These are phyloP conservation scores for Collybiopsis confluens DNA, from an alignment of 768 basidiomycete species.

Conservation along the genomic window DNA sequence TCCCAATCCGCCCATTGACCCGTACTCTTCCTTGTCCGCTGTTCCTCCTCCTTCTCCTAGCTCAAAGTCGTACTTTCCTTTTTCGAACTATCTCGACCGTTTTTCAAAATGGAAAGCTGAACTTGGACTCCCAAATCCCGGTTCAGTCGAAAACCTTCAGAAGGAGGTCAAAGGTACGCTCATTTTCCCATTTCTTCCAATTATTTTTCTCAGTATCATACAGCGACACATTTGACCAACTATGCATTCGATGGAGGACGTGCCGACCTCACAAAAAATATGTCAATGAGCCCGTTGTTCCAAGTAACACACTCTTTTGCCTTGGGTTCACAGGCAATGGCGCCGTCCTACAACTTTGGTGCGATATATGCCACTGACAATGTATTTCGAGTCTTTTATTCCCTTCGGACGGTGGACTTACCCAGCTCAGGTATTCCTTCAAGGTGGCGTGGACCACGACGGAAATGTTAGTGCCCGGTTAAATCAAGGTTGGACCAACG, in stretches of 20 bases:
- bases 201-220: conserved; percentile 7
- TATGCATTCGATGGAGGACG: conserved; percentile 97
- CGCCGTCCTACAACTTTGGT: conserved; percentile 91
- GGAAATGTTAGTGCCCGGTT: conserved; percentile 84
- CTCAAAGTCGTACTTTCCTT: conserved; percentile 29
- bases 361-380: conserved; percentile 85
- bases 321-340: conserved; percentile 78
- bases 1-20: conserved; percentile 31
- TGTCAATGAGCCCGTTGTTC: conserved; percentile 93
- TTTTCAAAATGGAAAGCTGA: conserved; percentile 80
- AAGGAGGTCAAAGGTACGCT: conserved; percentile 86
- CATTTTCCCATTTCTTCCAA: background rate
- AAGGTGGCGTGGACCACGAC: conserved; percentile 92
- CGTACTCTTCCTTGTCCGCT: conserved; percentile 25
- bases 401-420: conserved; percentile 10
- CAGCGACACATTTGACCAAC: conserved; percentile 89
- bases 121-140: conserved; percentile 85
- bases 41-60: conserved; percentile 1
- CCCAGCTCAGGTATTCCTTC: conserved; percentile 70
- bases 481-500: conserved; percentile 84
- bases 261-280: conserved; percentile 90
- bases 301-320: conserved; percentile 97
- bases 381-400: conserved; percentile 35
- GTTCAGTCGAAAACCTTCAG: conserved; percentile 86
- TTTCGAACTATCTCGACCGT: conserved; percentile 63